Conservation (phyloP, 1,284 basidiomycete species). For the Taiwanofungus camphoratus region DNA sequence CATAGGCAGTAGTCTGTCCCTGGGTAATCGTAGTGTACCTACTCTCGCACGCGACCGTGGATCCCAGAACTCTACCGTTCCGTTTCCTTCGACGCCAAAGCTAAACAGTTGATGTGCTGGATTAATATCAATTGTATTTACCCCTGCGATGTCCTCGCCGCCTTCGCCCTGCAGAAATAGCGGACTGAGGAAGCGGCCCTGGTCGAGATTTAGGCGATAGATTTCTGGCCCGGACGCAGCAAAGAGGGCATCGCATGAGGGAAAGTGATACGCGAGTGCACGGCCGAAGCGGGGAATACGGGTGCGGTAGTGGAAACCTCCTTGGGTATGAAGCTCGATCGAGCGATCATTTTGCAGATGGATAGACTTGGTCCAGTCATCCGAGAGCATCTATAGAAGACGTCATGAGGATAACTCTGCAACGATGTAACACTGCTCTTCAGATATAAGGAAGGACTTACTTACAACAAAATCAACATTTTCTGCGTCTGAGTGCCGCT, state of each 20-base stretch:
- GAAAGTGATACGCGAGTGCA: conserved; percentile 70
- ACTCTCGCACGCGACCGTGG: conserved; percentile 79
- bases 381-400: conserved; percentile 74
- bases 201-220: conserved; percentile 92
- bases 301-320: conserved; percentile 87
- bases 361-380: conserved; percentile 99
- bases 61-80: conserved; percentile 96
- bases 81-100: conserved; percentile 82
- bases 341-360: conserved; percentile 97
- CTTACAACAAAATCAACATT: conserved; percentile 97
- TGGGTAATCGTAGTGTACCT: conserved; percentile 75
- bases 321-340: conserved; percentile 91
- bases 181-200: conserved; percentile 88
- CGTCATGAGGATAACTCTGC: background rate
- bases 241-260: conserved; percentile 55
- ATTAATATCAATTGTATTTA: conserved; percentile 93
- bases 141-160: conserved; percentile 62
- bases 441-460: conserved; percentile 50
- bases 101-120: conserved; percentile 88
- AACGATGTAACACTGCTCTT: too few species aligned
- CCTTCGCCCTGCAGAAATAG: conserved; percentile 56
- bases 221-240: conserved; percentile 74
- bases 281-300: conserved; percentile 95
- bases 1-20: conserved; percentile 47
- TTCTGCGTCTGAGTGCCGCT: conserved; percentile 93